Evolutionary conservation across 2,329 filamentous ascomycete species (phyloP).

Genomic region (Fusarium vanettenii): DNA sequence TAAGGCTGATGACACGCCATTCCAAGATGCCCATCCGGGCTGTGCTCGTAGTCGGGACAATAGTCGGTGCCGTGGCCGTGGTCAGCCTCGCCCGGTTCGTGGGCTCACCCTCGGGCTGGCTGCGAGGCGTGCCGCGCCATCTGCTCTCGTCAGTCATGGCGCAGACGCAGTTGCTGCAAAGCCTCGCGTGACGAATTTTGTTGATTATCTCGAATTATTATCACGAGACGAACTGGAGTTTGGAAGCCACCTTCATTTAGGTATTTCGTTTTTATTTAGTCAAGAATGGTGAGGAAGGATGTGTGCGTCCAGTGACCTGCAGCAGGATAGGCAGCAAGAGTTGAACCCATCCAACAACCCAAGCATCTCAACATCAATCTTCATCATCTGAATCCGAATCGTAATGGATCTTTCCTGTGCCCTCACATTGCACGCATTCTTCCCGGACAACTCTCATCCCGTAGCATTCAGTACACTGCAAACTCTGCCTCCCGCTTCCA

Average conservation of each 20-base stretch:
- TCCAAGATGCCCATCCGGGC: constrained; percentile 20
- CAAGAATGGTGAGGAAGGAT: background rate
- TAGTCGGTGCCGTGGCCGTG: constrained; percentile 26
- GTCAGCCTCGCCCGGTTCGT: constrained; percentile 29
- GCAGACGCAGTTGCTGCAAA: constrained; percentile 31
- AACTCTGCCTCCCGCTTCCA: background rate
- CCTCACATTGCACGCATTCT: background rate
- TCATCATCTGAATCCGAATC: background rate
- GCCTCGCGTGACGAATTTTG: constrained; percentile 17
- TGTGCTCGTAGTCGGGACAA: constrained; percentile 30
- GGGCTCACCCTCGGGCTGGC: constrained; percentile 22
- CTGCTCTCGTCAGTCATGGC: constrained; percentile 34
- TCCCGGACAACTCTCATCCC: background rate
- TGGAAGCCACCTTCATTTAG: background rate
- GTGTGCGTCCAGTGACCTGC: background rate
- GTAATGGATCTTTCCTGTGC: background rate
- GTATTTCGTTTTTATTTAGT: background rate
- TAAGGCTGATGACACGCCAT: constrained; percentile 9
- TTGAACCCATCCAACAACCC: background rate
- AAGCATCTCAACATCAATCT: background rate
- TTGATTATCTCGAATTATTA: background rate
- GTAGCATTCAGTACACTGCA: background rate
- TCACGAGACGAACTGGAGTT: background rate
- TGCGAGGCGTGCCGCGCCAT: constrained; percentile 30
- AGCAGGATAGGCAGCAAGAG: background rate